phyloP scores from a whole-genome alignment of 768 basidiomycete genomes.

The Hericium erinaceus region DNA sequence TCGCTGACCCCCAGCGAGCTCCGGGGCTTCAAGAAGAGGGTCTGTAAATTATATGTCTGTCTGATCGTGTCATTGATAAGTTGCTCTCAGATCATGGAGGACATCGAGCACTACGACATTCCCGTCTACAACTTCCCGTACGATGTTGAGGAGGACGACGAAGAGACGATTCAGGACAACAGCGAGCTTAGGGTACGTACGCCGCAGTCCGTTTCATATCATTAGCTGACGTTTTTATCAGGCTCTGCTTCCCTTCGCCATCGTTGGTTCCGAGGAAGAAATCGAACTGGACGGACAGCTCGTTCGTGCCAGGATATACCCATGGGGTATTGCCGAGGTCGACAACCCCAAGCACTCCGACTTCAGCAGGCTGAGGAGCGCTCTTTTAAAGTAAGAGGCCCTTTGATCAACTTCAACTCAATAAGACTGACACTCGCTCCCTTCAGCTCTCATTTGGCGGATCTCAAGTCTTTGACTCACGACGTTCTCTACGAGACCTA shows the following conservation, averaged over 20 bases:
- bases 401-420: neutral
- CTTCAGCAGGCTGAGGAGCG: constrained; percentile 87
- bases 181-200: constrained; percentile 75
- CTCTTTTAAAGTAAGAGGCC: constrained; percentile 69
- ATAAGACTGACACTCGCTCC: constrained; percentile 1
- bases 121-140: constrained; percentile 99
- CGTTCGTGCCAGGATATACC: constrained; percentile 90
- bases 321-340: constrained; percentile 97
- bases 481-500: constrained; percentile 95
- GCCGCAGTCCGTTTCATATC: neutral
- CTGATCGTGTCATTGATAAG: constrained; percentile 1
- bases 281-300: constrained; percentile 87
- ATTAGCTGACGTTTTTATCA: constrained; percentile 20
- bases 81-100: constrained; percentile 83
- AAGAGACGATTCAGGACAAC: constrained; percentile 97
- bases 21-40: constrained; percentile 91
- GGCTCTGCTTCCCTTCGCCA: constrained; percentile 92
- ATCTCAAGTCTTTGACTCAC: constrained; percentile 89
- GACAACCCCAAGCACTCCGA: constrained; percentile 99
- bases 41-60: constrained; percentile 22
- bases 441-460: constrained; percentile 81
- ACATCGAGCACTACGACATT: constrained; percentile 96
- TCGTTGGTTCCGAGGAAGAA: constrained; percentile 96
- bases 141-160: constrained; percentile 98
- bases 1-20: constrained; percentile 90